Conservation (phyloP, 2,329 filamentous ascomycete species). For the Herpotrichia juniperi region DNA sequence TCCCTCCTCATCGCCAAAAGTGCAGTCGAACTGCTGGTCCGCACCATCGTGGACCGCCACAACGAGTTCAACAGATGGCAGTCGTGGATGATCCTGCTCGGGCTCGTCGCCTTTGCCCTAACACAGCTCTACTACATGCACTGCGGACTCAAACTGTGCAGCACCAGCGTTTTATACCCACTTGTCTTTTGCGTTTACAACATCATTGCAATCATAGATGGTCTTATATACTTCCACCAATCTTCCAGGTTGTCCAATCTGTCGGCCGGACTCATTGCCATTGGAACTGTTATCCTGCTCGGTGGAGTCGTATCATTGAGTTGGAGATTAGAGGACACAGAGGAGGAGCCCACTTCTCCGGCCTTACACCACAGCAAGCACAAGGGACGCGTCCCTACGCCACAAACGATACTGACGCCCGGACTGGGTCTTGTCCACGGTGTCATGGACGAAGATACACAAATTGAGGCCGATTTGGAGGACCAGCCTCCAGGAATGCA, state of each 20-base stretch:
- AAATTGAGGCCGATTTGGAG: slow-evolving; percentile 35
- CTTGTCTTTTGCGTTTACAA: slow-evolving; percentile 99
- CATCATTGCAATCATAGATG: slow-evolving; percentile 96
- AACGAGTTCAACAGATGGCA: slow-evolving; percentile 98
- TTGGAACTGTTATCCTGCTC: slow-evolving; percentile 86
- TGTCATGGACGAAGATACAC: slow-evolving; percentile 61
- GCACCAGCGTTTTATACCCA: slow-evolving; percentile 93
- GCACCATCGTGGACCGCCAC: slow-evolving; percentile 80
- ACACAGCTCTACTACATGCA: slow-evolving; percentile 96
- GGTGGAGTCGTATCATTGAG: slow-evolving; percentile 89
- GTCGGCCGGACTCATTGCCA: slow-evolving; percentile 78
- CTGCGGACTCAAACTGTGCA: slow-evolving; percentile 89
- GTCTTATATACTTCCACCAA: slow-evolving; percentile 95
- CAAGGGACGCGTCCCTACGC: slow-evolving; percentile 47
- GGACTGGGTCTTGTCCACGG: slow-evolving; percentile 82
- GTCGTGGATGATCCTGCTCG: slow-evolving; percentile 88
- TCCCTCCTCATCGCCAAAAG: slow-evolving; percentile 93
- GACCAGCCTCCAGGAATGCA: slow-evolving; percentile 34
- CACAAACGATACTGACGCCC: slow-evolving; percentile 75
- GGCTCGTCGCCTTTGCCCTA: slow-evolving; percentile 80
- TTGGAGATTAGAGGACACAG: slow-evolving; percentile 85
- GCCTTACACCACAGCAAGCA: slow-evolving; percentile 34
- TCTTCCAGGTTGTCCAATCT: slow-evolving; percentile 77
- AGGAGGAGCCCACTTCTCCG: slow-evolving; percentile 61
- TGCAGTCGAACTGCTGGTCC: slow-evolving; percentile 89